Evolutionary conservation across 306 rosid genomes (phyloP), one percentile per base, ranked within the genome.

Genomic region (Lotus japonicus): DNA sequence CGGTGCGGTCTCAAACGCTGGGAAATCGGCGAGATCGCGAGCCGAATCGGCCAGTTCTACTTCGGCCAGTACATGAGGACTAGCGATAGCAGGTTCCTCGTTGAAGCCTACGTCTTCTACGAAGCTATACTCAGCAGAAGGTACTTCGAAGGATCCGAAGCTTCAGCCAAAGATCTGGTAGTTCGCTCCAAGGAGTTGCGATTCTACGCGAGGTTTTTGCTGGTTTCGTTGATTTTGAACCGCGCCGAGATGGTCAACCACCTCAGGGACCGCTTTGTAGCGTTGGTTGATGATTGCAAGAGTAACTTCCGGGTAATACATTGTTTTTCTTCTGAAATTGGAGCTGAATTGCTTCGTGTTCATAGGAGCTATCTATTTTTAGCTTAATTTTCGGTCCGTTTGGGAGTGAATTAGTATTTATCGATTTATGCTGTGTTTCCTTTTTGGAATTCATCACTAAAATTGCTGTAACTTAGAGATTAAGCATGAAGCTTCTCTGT

Each of bases 1-100:
- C 82, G 77, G 82, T 75, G 85, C 57, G 99, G 99, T 4, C 81
- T 95, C 17, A 84, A 81, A 66, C 99, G 99, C n/a, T 95, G 92
- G 96, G 99, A 95, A 85, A 87, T 91, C 80, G 99, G 97, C 52
- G 99, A 91, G 92, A 91, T 95, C 88, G 97, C 99, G 4, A 91
- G 97, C 80, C 91, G 97, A 83, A 90, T 95, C 81, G 97, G 97
- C 8, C 97, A 95, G 82, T 85, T 95, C 19, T 95, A 91, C 91
- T 95, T 87, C 73, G 88, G 96, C 3, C 99, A 95, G 86, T 95
- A 95, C 71, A 83, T 88, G 91, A 77, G 99, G 80, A 91, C 86
- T 43, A 95, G 97, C 73, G 91, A 95, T 81, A 82, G 84, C 16
- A 86, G 91, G 75, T 95, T 88, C 76, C 72, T 95, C 55, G 85